Base-by-base conservation (phyloP, 306 rosid genomes). In the Fragaria vesca region DNA sequence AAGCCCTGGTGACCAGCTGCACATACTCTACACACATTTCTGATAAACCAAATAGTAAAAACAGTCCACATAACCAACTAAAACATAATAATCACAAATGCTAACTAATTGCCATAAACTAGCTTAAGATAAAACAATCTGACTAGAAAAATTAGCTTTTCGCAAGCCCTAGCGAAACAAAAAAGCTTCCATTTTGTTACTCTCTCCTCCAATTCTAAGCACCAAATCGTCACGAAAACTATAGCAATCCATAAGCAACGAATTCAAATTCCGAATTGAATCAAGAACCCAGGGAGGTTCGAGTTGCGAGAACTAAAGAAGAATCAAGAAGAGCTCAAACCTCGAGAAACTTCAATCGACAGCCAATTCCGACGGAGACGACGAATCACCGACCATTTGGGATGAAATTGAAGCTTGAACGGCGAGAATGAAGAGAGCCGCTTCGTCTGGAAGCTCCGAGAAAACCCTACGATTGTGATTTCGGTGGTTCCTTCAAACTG, bases 261-360 rank as follows among this genome's bases (percentile, higher is more conserved):
- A 79, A 87, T 76, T 85, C 32, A 65, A 79, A 88, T 74, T 85
- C 80, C 81, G 63, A 72, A 73, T 73, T 42, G 58, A 78, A 40
- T 6, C 43, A 40, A 73, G 15, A 48, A 48, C 66, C 69, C 76
- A 34, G 13, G 30, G 48, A 76, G 81, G 57, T 65, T 60, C 70
- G 21, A 50, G 80, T 76, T 73, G 52, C 17, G 78, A 73, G 2
- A 60, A 18, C 8, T 18, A 54, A 17, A 42, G 61, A 21, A 5
- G 36, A 72, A 40, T 54, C 20, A 6, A 21, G 48, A 66, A 72
- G 66, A 75, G 81, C 66, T 63, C 79, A 71, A 73, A 86, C 93
- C 97, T 85, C 69, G 65, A 21, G 72, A 54, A 77, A 81, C 66
- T 26, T 70, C 78, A 87, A 84, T 84, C 83, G 77, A 62, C 20